These are phyloP conservation scores for Borovskyia barvae DNA, from an alignment of 208 protist genomes.

Conservation along the genomic window DNA sequence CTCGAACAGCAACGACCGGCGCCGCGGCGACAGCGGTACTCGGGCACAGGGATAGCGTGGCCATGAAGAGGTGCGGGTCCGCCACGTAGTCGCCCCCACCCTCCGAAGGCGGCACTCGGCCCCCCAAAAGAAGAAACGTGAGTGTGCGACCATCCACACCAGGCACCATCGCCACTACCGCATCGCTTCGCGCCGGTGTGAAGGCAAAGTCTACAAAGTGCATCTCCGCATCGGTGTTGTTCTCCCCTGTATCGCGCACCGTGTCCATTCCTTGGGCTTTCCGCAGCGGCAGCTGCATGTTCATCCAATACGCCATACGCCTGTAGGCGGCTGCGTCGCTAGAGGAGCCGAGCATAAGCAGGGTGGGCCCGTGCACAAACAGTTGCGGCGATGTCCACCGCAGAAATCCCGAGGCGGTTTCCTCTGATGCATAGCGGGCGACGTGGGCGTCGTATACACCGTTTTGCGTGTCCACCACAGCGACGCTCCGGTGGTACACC, in stretches of 20 bases:
- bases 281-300: background rate
- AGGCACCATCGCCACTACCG: slow-evolving; percentile 5
- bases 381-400: slow-evolving; percentile 18
- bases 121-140: slow-evolving; percentile 6
- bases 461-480: slow-evolving; percentile 20
- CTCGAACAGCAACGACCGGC: background rate
- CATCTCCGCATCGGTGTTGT: too few relatives aligned
- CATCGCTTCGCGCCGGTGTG: slow-evolving; percentile 2
- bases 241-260: too few relatives aligned
- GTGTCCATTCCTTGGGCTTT: too few relatives aligned
- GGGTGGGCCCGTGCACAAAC: background rate
- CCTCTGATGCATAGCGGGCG: background rate
- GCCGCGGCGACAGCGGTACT: background rate
- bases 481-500: slow-evolving; percentile 4
- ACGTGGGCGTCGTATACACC: slow-evolving; percentile 8
- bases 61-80: slow-evolving; percentile 2
- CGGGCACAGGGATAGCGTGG: background rate
- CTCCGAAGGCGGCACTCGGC: background rate
- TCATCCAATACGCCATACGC: slow-evolving; percentile 6
- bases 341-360: slow-evolving; percentile 1
- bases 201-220: background rate
- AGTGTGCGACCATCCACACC: background rate
- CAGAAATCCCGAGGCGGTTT: background rate
- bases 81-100: background rate
- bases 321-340: background rate